Evolutionary conservation across 306 rosid genomes (phyloP), one percentile per base, ranked within the genome.

Genomic region (Begonia masoniana): DNA sequence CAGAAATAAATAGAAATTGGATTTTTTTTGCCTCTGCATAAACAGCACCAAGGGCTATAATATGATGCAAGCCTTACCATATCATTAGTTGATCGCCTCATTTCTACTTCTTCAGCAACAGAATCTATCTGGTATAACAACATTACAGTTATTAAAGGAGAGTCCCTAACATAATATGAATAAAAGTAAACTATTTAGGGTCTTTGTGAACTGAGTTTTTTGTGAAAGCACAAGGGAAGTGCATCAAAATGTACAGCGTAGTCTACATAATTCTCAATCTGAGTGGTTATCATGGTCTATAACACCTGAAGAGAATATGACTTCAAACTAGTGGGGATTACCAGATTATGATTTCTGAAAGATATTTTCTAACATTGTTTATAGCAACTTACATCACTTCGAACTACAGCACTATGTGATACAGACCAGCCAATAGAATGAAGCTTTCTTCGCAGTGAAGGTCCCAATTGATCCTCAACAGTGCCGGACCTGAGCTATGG

Each of bases 401-500:
- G 88, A 26, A 81, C 82, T 43, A 77, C 78, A 62, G 82, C 66
- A 76, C 73, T 67, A 62, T 78, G 84, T 54, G 87, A 61, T 59
- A 81, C 78, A 15, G 78, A 73, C 94, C 96, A 91, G 62, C 97
- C 97, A 71, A 81, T 57, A 1, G 94, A 75, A 66, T 74, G 73
- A 54, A 85, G 83, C 79, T 81, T 91, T 69, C 62, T 68, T 65
- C 87, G 74, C 73, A 91, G 64, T 43, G 70, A 76, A 61, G 81
- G 85, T 56, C 85, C 92, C 74, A 91, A 64, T 61, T 73, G 81
- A 77, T 91, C 97, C 79, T 81, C 91, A 78, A 81, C 82, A 81
- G 68, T 85, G 77, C 97, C 94, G 42, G 71, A 78, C 88, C 96
- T 91, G 94, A 85, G 91, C 97, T 91, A 91, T 83, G 94, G 74